phyloP scores from a whole-genome alignment of 169 alveolate species.

The Theileria orientalis region DNA sequence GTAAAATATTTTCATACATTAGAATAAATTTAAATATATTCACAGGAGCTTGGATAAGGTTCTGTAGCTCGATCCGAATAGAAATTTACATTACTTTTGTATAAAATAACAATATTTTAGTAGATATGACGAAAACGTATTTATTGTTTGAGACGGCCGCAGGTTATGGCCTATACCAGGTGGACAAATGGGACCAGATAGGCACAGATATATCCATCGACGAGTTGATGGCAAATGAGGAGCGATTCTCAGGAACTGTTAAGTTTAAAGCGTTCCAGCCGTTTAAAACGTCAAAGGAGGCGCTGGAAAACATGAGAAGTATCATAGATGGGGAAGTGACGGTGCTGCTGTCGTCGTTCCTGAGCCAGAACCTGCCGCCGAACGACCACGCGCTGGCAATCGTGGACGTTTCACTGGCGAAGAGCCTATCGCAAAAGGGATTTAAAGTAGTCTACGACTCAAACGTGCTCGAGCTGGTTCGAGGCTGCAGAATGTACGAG shows the following conservation, averaged over 20 bases:
- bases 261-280: conserved; percentile 88
- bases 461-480: conserved; percentile 77
- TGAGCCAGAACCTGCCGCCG: conserved; percentile 78
- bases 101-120: neutral
- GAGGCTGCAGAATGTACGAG: conserved; percentile 88
- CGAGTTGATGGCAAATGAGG: conserved; percentile 77
- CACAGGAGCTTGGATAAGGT: neutral
- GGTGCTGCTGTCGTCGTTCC: conserved; percentile 79
- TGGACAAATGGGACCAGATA: conserved; percentile 89
- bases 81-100: neutral
- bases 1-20: neutral
- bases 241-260: conserved; percentile 85
- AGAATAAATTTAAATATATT: neutral
- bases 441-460: conserved; percentile 76
- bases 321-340: conserved; percentile 85
- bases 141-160: conserved; percentile 91
- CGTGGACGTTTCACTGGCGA: conserved; percentile 82
- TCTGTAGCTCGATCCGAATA: neutral
- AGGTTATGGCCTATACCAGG: conserved; percentile 90
- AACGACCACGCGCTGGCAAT: conserved; percentile 80
- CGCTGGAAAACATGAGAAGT: conserved; percentile 87
- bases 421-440: conserved; percentile 75
- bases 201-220: conserved; percentile 83
- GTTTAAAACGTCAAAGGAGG: conserved; percentile 89
- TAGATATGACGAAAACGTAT: conserved; percentile 44